Base-by-base conservation (phyloP, 2,329 filamentous ascomycete species). In the Sclerotinia borealis region DNA sequence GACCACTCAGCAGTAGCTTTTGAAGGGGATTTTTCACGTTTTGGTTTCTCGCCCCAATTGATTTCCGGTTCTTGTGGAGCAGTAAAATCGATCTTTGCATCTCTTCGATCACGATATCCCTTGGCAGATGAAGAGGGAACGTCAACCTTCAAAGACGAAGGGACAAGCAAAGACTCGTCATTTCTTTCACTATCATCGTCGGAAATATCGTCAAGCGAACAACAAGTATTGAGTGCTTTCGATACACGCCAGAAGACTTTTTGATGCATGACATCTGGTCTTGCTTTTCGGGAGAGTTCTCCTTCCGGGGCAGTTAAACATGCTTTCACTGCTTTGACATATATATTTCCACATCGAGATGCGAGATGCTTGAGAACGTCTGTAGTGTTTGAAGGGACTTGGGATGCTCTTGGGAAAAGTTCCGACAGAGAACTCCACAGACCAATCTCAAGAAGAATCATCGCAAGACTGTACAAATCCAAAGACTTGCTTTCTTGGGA, bases 371-470 rank as follows among this genome's bases (percentile, higher is more conserved):
- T 71, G 41, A 73, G 66, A 8, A 71, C 64, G 17, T 45, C 63
- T 6, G 68, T 60, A 22, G 71, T 65, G 27, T 71, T 72, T 25
- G 70, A 67, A 3, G 72, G 70, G 9, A 73, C 66, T 17, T 68
- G 56, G 31, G 68, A 63, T n/a, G 61, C 65, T 17, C 61, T 65
- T 25, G 71, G 69, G 60, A 73, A 71, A 43, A 75, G 68, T 39
- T 74, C 71, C 0, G 67, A 76, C 19, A 92, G 79, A 13, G 85
- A 86, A 4, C 83, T 85, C 90, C 90, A 93, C 10, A 93, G 76
- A 8, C 90, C 90, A 60, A 93, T 85, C 8, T 90, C 90, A 3
- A 92, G 78, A 0, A 93, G 79, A 4, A 92, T 77, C 77, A 92
- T 83, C 22, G 88, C 88, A 1, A 93, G 79, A 8, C 88, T 87